Percentiles rank a stretch among this genome's conserved stretches.
phyloP scores from a whole-genome alignment of 805 yeast genomes.

The Clavispora phyllophila region DNA sequence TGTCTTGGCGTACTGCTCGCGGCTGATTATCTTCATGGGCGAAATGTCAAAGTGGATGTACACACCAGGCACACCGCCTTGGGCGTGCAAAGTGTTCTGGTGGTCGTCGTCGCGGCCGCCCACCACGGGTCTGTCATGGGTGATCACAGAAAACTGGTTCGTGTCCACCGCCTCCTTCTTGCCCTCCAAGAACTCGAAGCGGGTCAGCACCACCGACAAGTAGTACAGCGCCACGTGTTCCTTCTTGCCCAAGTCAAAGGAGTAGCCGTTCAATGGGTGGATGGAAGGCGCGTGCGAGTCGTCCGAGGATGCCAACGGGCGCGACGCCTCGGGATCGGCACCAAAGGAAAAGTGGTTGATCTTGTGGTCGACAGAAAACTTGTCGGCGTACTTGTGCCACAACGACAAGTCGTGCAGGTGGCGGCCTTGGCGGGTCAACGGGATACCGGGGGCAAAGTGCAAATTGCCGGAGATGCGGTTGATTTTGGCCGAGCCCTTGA shows the following conservation, averaged over 20 bases:
- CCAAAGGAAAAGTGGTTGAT: conserved; percentile 87
- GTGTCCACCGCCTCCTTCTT: conserved; percentile 53
- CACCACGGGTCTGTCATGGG: conserved; percentile 74
- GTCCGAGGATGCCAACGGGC: conserved; percentile 16
- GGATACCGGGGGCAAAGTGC: conserved; percentile 95
- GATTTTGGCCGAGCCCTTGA: conserved; percentile 72
- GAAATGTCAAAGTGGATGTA: conserved; percentile 87
- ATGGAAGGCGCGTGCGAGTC: conserved; percentile 37
- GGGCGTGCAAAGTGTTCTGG: conserved; percentile 72
- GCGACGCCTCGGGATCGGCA: conserved; percentile 38
- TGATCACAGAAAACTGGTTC: conserved; percentile 84
- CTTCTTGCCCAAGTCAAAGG: conserved; percentile 42
- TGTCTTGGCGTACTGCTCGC: conserved; percentile 66
- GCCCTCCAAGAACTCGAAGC: conserved; percentile 65
- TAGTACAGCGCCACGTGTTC: conserved; percentile 68
- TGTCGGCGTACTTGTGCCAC: conserved; percentile 49
- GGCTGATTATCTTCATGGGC: conserved; percentile 85
- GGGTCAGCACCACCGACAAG: conserved; percentile 84
- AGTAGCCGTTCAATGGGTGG: conserved; percentile 63
- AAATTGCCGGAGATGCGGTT: conserved; percentile 86
- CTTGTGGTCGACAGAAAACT: conserved; percentile 70
- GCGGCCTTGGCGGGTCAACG: conserved; percentile 50
- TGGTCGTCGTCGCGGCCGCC: conserved; percentile 94
- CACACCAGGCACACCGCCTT: conserved; percentile 90
- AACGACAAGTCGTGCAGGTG: conserved; percentile 86